Conservation (phyloP, 1,139 yeast genomes). For the Yamadazyma aaseri region DNA sequence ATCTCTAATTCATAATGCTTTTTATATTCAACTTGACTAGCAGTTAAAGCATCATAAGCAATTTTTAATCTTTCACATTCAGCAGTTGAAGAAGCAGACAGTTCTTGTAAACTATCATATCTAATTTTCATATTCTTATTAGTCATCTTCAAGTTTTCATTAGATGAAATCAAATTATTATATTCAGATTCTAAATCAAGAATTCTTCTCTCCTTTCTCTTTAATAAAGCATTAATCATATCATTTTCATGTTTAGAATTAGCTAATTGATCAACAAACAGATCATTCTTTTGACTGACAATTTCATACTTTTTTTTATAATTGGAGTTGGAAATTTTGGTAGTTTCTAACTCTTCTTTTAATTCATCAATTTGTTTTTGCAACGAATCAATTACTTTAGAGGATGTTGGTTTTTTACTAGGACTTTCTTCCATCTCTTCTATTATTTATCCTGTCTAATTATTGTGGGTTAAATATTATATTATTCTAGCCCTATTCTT, state of each 20-base stretch:
- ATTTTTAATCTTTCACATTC: conserved; percentile 59
- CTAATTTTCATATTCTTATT: conserved; percentile 50
- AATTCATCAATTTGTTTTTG: conserved; percentile 54
- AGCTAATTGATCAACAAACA: conserved; percentile 63
- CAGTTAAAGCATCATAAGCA: conserved; percentile 61
- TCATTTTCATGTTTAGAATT: conserved; percentile 72
- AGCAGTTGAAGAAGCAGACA: conserved; percentile 45
- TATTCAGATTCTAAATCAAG: conserved; percentile 59
- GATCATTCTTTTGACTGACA: conserved; percentile 52
- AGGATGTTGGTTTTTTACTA: conserved; percentile 32
- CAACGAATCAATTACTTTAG: conserved; percentile 57
- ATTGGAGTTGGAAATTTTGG: conserved; percentile 37
- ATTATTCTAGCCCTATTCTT: too few species aligned
- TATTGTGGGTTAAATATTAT: too few species aligned
- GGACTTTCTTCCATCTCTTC: conserved; percentile 22
- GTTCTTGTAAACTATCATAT: conserved; percentile 47
- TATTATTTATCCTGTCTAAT: too few species aligned
- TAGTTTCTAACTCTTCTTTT: conserved; percentile 49
- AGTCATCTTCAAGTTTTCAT: conserved; percentile 46
- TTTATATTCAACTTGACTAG: conserved; percentile 58
- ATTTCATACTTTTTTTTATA: conserved; percentile 49
- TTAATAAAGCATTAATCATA: conserved; percentile 59
- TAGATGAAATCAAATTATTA: conserved; percentile 42
- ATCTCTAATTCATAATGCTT: conserved; percentile 45
- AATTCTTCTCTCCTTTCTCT: conserved; percentile 63